Percentiles rank a stretch among this genome's conserved stretches.
These are phyloP conservation scores for Erigeron philadelphicus DNA, from an alignment of 140 eudicot genomes.

Conservation along the genomic window DNA sequence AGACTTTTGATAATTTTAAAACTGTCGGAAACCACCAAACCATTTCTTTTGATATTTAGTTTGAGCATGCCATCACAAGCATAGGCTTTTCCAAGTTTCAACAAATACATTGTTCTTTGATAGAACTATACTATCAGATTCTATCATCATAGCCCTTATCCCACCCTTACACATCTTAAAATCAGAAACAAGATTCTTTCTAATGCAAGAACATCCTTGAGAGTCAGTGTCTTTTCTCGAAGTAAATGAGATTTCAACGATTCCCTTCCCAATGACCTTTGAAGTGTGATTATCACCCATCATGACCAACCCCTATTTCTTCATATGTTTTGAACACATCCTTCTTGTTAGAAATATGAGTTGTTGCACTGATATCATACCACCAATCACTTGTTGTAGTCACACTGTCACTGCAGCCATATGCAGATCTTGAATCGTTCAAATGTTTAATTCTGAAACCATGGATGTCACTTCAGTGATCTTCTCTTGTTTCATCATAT, in stretches of 20 bases:
- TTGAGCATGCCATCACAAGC: slow-evolving; percentile 21
- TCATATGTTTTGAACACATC: neutral
- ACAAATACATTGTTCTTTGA: slow-evolving; percentile 19
- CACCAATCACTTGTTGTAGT: neutral
- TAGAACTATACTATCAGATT: slow-evolving; percentile 14
- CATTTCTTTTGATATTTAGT: neutral
- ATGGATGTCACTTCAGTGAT: neutral
- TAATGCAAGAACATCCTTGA: neutral
- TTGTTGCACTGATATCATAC: neutral
- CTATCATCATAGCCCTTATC: slow-evolving; percentile 9
- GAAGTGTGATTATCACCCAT: too few species aligned
- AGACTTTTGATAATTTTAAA: too few species aligned
- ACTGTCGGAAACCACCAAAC: too few species aligned
- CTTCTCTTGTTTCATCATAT: neutral
- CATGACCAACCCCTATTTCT: slow-evolving; percentile 3
- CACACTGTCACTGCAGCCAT: neutral
- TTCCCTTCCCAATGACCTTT: neutral
- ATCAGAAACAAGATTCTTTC: slow-evolving; percentile 6
- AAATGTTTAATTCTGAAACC: neutral
- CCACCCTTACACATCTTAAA: slow-evolving; percentile 2
- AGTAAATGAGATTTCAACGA: slow-evolving; percentile 12
- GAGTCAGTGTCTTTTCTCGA: slow-evolving; percentile 15
- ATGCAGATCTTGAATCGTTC: neutral
- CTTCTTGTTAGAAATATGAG: neutral
- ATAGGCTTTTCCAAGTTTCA: slow-evolving; percentile 29